Percentiles rank a stretch among this genome's conserved stretches.
Conservation (phyloP, 2,329 filamentous ascomycete species). For the Elsinoe batatas region DNA sequence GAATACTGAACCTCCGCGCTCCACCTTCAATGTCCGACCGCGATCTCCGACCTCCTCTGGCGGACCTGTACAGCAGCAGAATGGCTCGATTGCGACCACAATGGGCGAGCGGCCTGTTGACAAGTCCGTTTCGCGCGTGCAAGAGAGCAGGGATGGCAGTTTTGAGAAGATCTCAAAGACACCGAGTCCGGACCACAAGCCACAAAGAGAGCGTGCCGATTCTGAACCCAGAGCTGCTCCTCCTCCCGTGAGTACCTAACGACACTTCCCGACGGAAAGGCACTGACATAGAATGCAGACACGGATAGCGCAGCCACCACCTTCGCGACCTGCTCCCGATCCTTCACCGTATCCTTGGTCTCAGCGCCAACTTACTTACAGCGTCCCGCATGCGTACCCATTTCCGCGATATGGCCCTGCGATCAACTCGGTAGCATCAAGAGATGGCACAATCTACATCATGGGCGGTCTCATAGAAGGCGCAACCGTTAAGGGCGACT, state of each 20-base stretch:
- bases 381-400: slow-evolving; percentile 68
- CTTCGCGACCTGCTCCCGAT: slow-evolving; percentile 45
- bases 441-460: slow-evolving; percentile 93
- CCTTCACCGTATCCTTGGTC: slow-evolving; percentile 92
- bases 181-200: slow-evolving; percentile 56
- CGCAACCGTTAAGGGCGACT: slow-evolving; percentile 87
- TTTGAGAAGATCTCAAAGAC: slow-evolving; percentile 21
- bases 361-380: slow-evolving; percentile 77
- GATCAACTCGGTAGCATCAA: slow-evolving; percentile 83
- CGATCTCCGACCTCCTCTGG: slow-evolving; percentile 8
- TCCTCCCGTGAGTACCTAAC: slow-evolving; percentile 32
- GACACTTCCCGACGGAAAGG: neutral
- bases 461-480: slow-evolving; percentile 96
- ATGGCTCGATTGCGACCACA: neutral
- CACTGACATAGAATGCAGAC: slow-evolving; percentile 3
- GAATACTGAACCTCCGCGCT: slow-evolving; percentile 32
- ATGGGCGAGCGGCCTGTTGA: slow-evolving; percentile 4
- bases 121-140: slow-evolving; percentile 9
- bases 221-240: slow-evolving; percentile 45
- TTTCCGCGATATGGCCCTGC: slow-evolving; percentile 96
- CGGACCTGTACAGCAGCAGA: slow-evolving; percentile 10
- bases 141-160: slow-evolving; percentile 12
- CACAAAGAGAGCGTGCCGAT: slow-evolving; percentile 45
- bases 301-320: slow-evolving; percentile 7
- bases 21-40: slow-evolving; percentile 10